These are phyloP conservation scores for Abrus pulchellus DNA, from an alignment of 306 rosid species.

Conservation along the genomic window DNA sequence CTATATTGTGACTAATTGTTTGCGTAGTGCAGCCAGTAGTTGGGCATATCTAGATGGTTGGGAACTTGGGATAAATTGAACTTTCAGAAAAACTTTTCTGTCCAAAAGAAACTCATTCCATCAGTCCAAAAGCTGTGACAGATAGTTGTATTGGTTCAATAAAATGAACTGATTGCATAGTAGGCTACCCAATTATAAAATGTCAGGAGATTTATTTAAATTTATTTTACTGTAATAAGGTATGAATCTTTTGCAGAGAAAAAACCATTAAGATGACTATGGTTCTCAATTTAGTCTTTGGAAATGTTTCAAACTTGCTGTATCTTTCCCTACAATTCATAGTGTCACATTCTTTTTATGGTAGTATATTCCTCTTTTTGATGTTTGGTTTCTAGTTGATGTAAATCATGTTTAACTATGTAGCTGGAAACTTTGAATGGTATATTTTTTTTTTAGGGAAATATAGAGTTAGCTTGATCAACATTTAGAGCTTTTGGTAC, in stretches of 20 bases:
- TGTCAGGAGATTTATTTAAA: background rate
- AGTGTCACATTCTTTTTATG: background rate
- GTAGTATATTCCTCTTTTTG: background rate
- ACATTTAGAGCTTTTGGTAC: constrained; percentile 15
- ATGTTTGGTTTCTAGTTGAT: constrained; percentile 13
- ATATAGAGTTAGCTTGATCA: constrained; percentile 33
- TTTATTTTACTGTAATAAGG: constrained; percentile 6
- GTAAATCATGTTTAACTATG: constrained; percentile 33
- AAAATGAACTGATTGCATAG: constrained; percentile 26
- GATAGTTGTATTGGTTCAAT: constrained; percentile 33
- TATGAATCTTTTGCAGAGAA: constrained; percentile 11
- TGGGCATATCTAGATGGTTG: background rate
- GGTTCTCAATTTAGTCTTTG: constrained; percentile 9
- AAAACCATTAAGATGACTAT: constrained; percentile 23
- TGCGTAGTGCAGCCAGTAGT: background rate
- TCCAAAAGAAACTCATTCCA: background rate
- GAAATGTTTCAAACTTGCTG: constrained; percentile 19
- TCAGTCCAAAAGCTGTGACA: background rate
- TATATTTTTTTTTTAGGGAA: constrained; percentile 11
- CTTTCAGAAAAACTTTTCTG: background rate
- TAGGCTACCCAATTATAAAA: constrained; percentile 2
- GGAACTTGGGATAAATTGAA: background rate
- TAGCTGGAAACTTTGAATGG: background rate
- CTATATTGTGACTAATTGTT: background rate
- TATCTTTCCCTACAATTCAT: constrained; percentile 11